These are phyloP conservation scores for Anthracocystis walkeri DNA, from an alignment of 1,284 basidiomycete species.

Conservation along the genomic window DNA sequence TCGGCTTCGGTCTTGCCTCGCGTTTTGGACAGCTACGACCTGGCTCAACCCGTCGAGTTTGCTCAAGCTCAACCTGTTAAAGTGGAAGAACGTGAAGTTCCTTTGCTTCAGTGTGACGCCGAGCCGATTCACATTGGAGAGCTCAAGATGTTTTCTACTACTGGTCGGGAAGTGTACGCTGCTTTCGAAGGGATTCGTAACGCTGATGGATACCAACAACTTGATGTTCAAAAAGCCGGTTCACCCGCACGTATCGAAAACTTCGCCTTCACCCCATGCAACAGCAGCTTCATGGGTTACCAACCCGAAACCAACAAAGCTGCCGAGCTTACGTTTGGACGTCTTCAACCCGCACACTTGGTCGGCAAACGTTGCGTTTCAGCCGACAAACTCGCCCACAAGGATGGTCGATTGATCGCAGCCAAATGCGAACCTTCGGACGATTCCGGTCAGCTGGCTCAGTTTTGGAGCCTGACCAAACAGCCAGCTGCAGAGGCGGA, in stretches of 20 bases:
- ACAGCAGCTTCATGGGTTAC: conserved; percentile 43
- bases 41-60: conserved; percentile 33
- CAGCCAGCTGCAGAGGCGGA: conserved; percentile 27
- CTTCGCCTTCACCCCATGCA: conserved; percentile 48
- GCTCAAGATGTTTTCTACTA: conserved; percentile 37
- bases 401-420: conserved; percentile 30
- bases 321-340: conserved; percentile 42
- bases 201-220: conserved; percentile 39
- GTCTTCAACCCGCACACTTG: conserved; percentile 45
- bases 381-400: conserved; percentile 24
- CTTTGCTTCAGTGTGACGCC: conserved; percentile 28
- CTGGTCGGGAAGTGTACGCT: conserved; percentile 29
- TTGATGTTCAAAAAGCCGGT: conserved; percentile 44
- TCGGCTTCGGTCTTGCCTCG: conserved; percentile 47
- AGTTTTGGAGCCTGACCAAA: conserved; percentile 55
- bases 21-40: conserved; percentile 39
- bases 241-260: conserved; percentile 31
- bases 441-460: conserved; percentile 50
- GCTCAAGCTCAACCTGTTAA: conserved; percentile 19
- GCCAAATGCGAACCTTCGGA: conserved; percentile 41
- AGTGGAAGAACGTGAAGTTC: conserved; percentile 39
- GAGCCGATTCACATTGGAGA: conserved; percentile 32
- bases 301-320: conserved; percentile 42
- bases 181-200: conserved; percentile 51
- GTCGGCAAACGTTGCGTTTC: conserved; percentile 48